Evolutionary conservation across 441 rosid genomes (phyloP).

Genomic region (Biscutella laevigata): DNA sequence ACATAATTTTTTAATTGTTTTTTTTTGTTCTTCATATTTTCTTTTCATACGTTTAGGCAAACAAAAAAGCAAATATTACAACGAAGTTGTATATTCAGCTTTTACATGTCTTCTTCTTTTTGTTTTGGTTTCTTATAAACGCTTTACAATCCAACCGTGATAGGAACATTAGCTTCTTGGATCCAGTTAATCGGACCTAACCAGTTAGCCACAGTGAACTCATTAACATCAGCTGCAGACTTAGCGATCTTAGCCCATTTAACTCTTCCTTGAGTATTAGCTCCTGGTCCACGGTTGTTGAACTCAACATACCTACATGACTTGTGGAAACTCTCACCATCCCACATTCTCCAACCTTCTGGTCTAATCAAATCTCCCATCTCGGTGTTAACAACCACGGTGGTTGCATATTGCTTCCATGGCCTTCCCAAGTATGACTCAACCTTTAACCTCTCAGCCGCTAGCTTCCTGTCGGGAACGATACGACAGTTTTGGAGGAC

Average conservation of each 20-base stretch:
- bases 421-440: conserved; percentile 41
- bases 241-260: conserved; percentile 29
- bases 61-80: neutral
- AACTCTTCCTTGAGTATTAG: conserved; percentile 30
- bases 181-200: conserved; percentile 30
- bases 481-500: conserved; percentile 47
- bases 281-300: conserved; percentile 34
- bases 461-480: conserved; percentile 33
- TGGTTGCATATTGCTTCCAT: conserved; percentile 32
- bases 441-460: conserved; percentile 27
- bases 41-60: too few species aligned
- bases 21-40: too few species aligned
- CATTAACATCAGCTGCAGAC: conserved; percentile 24
- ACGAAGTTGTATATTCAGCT: conserved; percentile 17
- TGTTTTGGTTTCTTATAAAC: neutral
- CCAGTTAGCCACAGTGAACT: conserved; percentile 29
- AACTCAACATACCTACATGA: conserved; percentile 27
- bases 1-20: too few species aligned
- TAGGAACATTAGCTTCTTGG: conserved; percentile 28
- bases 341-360: conserved; percentile 32
- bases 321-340: conserved; percentile 23
- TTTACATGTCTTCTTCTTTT: conserved; percentile 10
- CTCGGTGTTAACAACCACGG: conserved; percentile 23
- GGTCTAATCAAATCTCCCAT: conserved; percentile 32
- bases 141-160: conserved; percentile 23